phyloP scores from a whole-genome alignment of 805 yeast genomes.

The Saccharomycopsis lassenensis region DNA sequence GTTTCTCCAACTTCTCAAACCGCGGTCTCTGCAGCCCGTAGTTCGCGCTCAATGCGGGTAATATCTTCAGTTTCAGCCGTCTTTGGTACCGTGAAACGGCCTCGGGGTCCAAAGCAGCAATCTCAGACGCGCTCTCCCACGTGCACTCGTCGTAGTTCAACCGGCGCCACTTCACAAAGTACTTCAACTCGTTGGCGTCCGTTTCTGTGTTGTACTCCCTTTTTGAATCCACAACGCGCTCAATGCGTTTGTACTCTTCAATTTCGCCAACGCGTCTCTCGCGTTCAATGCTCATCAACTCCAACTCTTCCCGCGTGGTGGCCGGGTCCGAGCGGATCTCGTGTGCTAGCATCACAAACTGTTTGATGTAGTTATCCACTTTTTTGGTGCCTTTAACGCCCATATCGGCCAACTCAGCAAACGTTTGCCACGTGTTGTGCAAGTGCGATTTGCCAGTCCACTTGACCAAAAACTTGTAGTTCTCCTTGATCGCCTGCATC shows the following conservation, averaged over 20 bases:
- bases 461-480: conserved; percentile 57
- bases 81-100: conserved; percentile 77
- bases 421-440: conserved; percentile 91
- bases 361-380: conserved; percentile 83
- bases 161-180: conserved; percentile 89
- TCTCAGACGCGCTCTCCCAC: conserved; percentile 88
- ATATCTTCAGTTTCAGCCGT: conserved; percentile 70
- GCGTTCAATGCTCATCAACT: conserved; percentile 83
- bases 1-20: conserved; percentile 76
- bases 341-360: conserved; percentile 58
- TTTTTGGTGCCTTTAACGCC: conserved; percentile 82
- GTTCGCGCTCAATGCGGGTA: conserved; percentile 70
- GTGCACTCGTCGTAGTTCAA: conserved; percentile 91
- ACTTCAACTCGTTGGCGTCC: conserved; percentile 60
- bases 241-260: conserved; percentile 76
- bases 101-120: conserved; percentile 73
- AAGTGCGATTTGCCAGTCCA: conserved; percentile 85
- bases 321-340: conserved; percentile 69
- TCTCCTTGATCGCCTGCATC: conserved; percentile 44
- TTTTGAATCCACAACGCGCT: conserved; percentile 79
- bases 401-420: conserved; percentile 36
- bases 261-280: conserved; percentile 78
- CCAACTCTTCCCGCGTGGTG: conserved; percentile 86
- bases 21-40: conserved; percentile 73
- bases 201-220: conserved; percentile 49